Evolutionary conservation across 23 red algal species (phyloP), one percentile per base, ranked within the genome.

Genomic region (Gracilariopsis chorda): DNA sequence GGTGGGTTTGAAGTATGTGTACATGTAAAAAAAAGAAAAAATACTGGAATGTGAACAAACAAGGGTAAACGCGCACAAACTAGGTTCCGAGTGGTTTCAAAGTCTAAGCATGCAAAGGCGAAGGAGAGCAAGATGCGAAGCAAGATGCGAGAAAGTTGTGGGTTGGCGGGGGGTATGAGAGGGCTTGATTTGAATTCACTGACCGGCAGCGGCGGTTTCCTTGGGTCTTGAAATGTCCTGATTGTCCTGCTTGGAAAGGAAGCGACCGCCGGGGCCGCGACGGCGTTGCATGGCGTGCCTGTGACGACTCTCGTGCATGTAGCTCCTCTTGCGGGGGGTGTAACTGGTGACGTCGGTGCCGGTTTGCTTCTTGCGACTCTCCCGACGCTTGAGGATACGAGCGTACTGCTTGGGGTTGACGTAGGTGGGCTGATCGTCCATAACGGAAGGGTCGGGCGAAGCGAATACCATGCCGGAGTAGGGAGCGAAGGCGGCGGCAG

Each of bases 381-480:
- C 86, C 33, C 94, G 55, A 48, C 94, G 82, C 55, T 91, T 92
- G 33, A 96, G 51, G 30, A 96, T 96, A 30, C 94, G 86, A 14
- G 81, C 73, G 72, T 88, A 96, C 87, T 96, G 94, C 63, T 90
- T 90, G 39, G 94, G 88, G 69, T 96, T 96, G 8, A 96, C 94
- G 52, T 90, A 90, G 33, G 86, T 90, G 36, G 86, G 86, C 72
- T 77, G 68, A 63, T 90, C 86, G 51, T 90, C 86, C 51, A 90
- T 78, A 44, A 77, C 84, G 17, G 70, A 51, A 28, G 86, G 53
- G 53, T 77, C 86, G 16, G 86, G 68, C 17, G 86, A 41, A 27
- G 86, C 86, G 59, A 78, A 77, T 6, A 78, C 70, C n/a, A 77
- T 51, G 59, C 70, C 68, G 39, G 86, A 70, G 49, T 90, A 78